Conservation (phyloP, 2,329 filamentous ascomycete genomes). For the Neophaeococcomyces mojaviensis region DNA sequence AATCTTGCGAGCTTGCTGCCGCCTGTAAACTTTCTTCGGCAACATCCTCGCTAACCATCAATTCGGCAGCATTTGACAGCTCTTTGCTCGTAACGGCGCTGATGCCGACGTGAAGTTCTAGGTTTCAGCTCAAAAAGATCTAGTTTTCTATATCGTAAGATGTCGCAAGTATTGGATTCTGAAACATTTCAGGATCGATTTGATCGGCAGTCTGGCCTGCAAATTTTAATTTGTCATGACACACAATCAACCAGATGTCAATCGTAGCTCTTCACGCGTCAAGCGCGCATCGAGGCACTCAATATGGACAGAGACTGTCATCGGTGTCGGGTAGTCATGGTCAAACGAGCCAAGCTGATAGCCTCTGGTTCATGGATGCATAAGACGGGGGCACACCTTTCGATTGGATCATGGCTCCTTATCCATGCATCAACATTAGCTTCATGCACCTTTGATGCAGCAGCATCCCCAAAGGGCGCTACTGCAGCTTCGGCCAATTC, state of each 20-base stretch:
- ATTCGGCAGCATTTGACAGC: too few relatives aligned
- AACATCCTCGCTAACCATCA: neutral
- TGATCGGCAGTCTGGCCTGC: slow-evolving; percentile 2
- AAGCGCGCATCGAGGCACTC: neutral
- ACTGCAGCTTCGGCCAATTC: neutral
- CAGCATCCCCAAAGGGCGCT: neutral
- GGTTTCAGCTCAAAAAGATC: neutral
- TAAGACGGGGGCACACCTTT: neutral
- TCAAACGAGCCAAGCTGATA: neutral
- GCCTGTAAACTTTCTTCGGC: neutral
- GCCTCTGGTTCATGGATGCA: neutral
- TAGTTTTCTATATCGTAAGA: neutral
- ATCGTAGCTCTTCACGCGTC: neutral
- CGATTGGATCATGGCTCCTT: neutral
- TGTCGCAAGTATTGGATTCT: neutral
- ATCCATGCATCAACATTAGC: neutral
- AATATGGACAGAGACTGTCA: neutral
- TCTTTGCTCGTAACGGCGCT: too few relatives aligned
- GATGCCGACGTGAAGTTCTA: too few relatives aligned
- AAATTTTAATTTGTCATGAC: neutral
- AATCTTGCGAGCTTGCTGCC: neutral
- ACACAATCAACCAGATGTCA: neutral
- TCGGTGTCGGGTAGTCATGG: neutral
- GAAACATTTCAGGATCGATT: neutral
- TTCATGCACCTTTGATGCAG: neutral